Base-by-base conservation (phyloP, 108 stramenopile species). In the Asterionellopsis glacialis region DNA sequence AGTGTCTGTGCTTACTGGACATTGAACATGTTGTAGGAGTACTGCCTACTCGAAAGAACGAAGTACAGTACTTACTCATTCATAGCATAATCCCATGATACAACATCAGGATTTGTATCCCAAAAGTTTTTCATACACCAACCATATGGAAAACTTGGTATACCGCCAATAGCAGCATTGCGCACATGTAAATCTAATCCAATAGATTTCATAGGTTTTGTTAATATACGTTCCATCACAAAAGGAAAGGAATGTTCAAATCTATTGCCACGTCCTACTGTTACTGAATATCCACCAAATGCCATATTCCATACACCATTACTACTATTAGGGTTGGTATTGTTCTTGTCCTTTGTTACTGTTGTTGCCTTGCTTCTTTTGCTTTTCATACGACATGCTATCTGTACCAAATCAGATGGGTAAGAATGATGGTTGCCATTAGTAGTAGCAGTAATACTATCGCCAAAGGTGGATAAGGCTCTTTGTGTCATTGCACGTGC, bases 21-120 rank as follows among this genome's bases (percentile, higher is more conserved):
- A n/a, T n/a, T n/a, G n/a, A n/a, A n/a, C n/a, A n/a, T n/a, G n/a
- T n/a, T n/a, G n/a, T n/a, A n/a, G n/a, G n/a, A n/a, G n/a, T n/a
- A n/a, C n/a, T n/a, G n/a, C 51, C 15, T 83, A 76, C 27, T 83
- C 67, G 7, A 88, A 61, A 57, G 82, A 88, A 21, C 74, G 70
- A 45, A 84, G 83, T 50, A 88, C 49, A 7, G 76, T 80, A 55
- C 57, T 61, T 14, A 64, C 74, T 85, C 84, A 58, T 88, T 88
- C 83, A 88, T 84, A 27, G 76, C 70, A 59, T 64, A 88, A 72
- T 88, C 87, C 87, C 87, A 88, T 27, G 72, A 72, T 45, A 84
- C 64, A 10, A 88, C 80, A 76, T 88, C 83, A 14, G 61, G 15
- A 48, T 68, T 61, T 14, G 49, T 61, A 22, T 81, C 87, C 49